These are phyloP conservation scores for Odontarrhena argentea DNA, from an alignment of 345 rosid genomes.

Conservation along the genomic window DNA sequence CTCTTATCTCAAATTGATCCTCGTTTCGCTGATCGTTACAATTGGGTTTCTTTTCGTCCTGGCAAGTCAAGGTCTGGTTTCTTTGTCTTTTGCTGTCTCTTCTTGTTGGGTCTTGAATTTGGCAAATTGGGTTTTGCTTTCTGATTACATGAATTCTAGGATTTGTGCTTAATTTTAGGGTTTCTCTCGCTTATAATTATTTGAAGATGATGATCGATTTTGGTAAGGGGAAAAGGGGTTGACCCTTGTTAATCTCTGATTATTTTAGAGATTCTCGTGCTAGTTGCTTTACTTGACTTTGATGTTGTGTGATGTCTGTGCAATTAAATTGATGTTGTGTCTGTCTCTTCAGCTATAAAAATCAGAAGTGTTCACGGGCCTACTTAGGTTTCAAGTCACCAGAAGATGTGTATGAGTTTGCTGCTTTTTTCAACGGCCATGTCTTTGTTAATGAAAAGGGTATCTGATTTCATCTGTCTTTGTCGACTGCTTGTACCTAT, in stretches of 20 bases:
- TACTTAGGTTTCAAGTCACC: constrained; percentile 62
- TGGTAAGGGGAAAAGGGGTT: neutral
- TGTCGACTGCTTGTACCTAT: neutral
- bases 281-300: neutral
- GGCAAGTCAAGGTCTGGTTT: constrained; percentile 55
- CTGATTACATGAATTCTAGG: constrained; percentile 2
- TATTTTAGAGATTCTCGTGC: neutral
- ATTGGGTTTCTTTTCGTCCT: constrained; percentile 58
- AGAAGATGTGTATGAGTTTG: constrained; percentile 67
- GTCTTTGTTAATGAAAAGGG: constrained; percentile 78
- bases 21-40: constrained; percentile 59
- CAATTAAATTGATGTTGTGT: constrained; percentile 25
- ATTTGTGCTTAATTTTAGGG: constrained; percentile 34
- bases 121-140: neutral
- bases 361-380: constrained; percentile 62
- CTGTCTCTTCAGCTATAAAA: constrained; percentile 49
- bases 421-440: constrained; percentile 71
- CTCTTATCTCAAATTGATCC: constrained; percentile 59
- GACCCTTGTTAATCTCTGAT: neutral
- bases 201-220: constrained; percentile 16
- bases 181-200: constrained; percentile 5
- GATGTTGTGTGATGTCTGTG: constrained; percentile 2
- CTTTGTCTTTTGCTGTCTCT: neutral
- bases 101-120: constrained; percentile 15
- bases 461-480: constrained; percentile 25